Percentiles rank a stretch among this genome's conserved stretches.
Conservation (phyloP, 805 yeast genomes). For the Kazachstania martiniae region DNA sequence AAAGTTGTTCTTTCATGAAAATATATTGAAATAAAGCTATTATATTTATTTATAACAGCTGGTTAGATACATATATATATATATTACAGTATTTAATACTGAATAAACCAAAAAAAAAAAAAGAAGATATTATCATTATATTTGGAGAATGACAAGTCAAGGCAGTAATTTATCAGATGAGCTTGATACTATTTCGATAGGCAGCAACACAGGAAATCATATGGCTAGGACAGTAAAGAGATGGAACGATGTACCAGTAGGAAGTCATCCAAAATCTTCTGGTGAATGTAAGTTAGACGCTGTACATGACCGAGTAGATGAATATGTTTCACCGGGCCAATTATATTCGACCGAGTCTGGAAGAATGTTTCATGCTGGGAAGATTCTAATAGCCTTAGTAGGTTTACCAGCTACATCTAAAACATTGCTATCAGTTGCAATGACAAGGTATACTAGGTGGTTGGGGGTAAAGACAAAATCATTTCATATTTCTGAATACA, state of each 20-base stretch:
- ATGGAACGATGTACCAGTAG: slow-evolving; percentile 27
- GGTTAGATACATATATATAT: too few species aligned
- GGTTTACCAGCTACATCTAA: slow-evolving; percentile 96
- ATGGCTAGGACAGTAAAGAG: slow-evolving; percentile 44
- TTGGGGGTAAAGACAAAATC: slow-evolving; percentile 87
- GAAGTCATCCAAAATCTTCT: slow-evolving; percentile 1
- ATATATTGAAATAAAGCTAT: too few species aligned
- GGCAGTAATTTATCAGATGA: too few species aligned
- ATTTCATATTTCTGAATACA: slow-evolving; percentile 86
- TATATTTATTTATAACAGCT: too few species aligned
- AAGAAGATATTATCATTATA: too few species aligned
- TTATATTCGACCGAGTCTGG: slow-evolving; percentile 89
- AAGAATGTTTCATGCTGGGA: slow-evolving; percentile 89
- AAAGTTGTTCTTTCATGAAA: too few species aligned
- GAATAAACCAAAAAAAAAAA: too few species aligned
- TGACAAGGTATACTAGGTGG: slow-evolving; percentile 91
- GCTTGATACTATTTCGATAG: too few species aligned
- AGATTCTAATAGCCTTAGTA: slow-evolving; percentile 74
- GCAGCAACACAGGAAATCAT: slow-evolving; percentile 40
- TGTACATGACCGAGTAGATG: slow-evolving; percentile 42
- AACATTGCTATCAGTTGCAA: slow-evolving; percentile 82
- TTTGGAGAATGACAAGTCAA: too few species aligned
- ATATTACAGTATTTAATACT: too few species aligned
- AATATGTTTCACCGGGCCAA: slow-evolving; percentile 82
- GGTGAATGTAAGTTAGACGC: slow-evolving; percentile 33